Percentiles rank a stretch among this genome's conserved stretches.
Conservation (phyloP, 2,329 filamentous ascomycete genomes). For the Fusarium vanettenii region DNA sequence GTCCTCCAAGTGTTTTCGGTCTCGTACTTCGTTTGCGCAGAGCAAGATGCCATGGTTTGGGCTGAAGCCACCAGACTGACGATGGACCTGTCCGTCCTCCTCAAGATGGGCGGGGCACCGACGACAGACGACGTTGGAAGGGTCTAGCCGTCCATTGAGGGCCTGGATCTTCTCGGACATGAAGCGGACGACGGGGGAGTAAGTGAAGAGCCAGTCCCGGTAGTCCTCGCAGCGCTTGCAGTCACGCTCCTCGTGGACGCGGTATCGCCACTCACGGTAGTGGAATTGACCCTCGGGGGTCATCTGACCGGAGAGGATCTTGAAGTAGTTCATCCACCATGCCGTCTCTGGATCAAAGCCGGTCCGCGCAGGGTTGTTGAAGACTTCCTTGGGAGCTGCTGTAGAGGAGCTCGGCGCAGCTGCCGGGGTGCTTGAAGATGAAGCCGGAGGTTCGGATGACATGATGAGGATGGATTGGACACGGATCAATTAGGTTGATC, state of each 20-base stretch:
- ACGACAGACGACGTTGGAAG: constrained; percentile 82
- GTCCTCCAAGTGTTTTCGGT: constrained; percentile 87
- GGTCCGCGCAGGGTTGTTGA: constrained; percentile 70
- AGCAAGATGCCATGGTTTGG: constrained; percentile 88
- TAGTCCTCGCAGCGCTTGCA: constrained; percentile 84
- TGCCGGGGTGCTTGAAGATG: constrained; percentile 25
- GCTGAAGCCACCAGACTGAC: constrained; percentile 83
- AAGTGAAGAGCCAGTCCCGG: constrained; percentile 84
- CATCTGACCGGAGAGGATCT: constrained; percentile 80
- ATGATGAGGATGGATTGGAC: constrained; percentile 9
- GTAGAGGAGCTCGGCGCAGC: constrained; percentile 27
- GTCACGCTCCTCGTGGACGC: constrained; percentile 80
- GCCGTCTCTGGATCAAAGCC: constrained; percentile 70
- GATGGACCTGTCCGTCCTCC: constrained; percentile 70
- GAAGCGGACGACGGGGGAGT: constrained; percentile 89
- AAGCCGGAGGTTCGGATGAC: constrained; percentile 31
- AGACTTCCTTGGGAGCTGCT: constrained; percentile 51
- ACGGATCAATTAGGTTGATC: background rate
- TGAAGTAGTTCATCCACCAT: constrained; percentile 89
- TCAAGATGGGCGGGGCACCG: constrained; percentile 75
- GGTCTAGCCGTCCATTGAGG: constrained; percentile 81
- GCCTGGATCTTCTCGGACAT: constrained; percentile 82
- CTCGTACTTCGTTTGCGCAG: constrained; percentile 90
- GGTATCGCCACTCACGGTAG: constrained; percentile 83
- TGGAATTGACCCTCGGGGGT: constrained; percentile 75